Percentiles rank a stretch among this genome's conserved stretches.
Conservation (phyloP, 108 stramenopile genomes). For the Nitzschia putrida region DNA sequence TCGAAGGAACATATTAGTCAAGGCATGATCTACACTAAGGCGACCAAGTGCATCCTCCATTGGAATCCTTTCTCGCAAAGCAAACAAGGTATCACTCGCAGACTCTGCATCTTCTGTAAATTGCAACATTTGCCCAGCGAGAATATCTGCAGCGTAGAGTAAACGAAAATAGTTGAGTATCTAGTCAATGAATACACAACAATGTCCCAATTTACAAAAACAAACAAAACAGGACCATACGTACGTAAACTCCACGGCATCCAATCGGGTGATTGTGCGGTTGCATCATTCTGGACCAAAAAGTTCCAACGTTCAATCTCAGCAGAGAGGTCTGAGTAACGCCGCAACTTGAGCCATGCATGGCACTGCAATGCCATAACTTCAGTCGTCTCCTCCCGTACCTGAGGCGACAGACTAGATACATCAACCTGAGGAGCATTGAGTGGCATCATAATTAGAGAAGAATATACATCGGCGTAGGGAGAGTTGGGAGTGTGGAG, state of each 20-base stretch:
- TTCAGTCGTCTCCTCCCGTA: conserved; percentile 59
- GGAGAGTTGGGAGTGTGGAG: conserved; percentile 14
- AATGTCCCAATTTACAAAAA: not conserved
- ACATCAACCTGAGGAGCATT: conserved; percentile 9
- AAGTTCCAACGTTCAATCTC: conserved; percentile 64
- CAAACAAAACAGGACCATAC: not conserved
- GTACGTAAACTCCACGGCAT: conserved; percentile 45
- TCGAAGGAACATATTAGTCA: conserved; percentile 69
- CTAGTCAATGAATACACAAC: not conserved
- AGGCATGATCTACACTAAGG: conserved; percentile 55
- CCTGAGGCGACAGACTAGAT: not conserved
- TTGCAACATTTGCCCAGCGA: conserved; percentile 59
- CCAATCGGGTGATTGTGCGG: conserved; percentile 32
- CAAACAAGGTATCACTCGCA: conserved; percentile 55
- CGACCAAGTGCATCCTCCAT: conserved; percentile 22
- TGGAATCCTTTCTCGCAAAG: conserved; percentile 49
- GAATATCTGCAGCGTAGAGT: conserved; percentile 42
- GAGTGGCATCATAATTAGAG: conserved; percentile 23
- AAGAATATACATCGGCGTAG: conserved; percentile 40
- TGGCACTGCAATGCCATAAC: conserved; percentile 66
- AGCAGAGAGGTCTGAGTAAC: conserved; percentile 55
- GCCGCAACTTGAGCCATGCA: conserved; percentile 60
- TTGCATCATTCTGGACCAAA: conserved; percentile 33
- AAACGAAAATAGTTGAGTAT: conserved; percentile 17
- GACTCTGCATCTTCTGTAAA: conserved; percentile 33